phyloP scores from a whole-genome alignment of 2,329 filamentous ascomycete species.

The Didymella lethalis region DNA sequence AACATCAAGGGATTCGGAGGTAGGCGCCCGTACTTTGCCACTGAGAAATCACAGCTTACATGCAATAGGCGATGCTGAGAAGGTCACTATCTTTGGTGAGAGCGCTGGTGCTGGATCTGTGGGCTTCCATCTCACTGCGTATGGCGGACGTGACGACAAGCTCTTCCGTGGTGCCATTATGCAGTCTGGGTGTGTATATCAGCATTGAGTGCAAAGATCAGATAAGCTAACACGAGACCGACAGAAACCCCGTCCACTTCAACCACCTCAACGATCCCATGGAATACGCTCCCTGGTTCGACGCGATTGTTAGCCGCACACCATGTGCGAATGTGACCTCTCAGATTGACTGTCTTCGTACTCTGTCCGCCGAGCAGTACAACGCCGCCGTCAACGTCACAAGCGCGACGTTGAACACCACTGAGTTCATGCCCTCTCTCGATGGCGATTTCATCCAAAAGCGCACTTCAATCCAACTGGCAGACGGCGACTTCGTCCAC shows the following conservation, averaged over 20 bases:
- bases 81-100: slow-evolving; percentile 58
- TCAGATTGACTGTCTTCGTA: slow-evolving; percentile 62
- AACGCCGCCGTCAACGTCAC: slow-evolving; percentile 61
- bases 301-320: slow-evolving; percentile 31
- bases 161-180: slow-evolving; percentile 59
- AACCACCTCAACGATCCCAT: slow-evolving; percentile 27
- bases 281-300: slow-evolving; percentile 31
- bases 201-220: no score
- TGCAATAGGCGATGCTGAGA: slow-evolving; percentile 46
- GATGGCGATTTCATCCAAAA: slow-evolving; percentile 66
- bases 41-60: slow-evolving; percentile 34
- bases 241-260: slow-evolving; percentile 46
- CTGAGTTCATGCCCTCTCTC: slow-evolving; percentile 54
- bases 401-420: slow-evolving; percentile 33
- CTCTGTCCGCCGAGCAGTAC: slow-evolving; percentile 65
- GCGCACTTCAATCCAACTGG: slow-evolving; percentile 63
- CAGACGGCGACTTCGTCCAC: slow-evolving; percentile 66
- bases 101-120: slow-evolving; percentile 56
- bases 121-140: slow-evolving; percentile 57
- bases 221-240: no score
- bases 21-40: slow-evolving; percentile 6
- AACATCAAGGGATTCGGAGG: slow-evolving; percentile 56
- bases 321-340: slow-evolving; percentile 36
- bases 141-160: slow-evolving; percentile 57
- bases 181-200: slow-evolving; percentile 46